Evolutionary conservation across 495 filamentous ascomycete species (phyloP), one percentile per base, ranked within the genome.

Genomic region (Terfezia boudieri): DNA sequence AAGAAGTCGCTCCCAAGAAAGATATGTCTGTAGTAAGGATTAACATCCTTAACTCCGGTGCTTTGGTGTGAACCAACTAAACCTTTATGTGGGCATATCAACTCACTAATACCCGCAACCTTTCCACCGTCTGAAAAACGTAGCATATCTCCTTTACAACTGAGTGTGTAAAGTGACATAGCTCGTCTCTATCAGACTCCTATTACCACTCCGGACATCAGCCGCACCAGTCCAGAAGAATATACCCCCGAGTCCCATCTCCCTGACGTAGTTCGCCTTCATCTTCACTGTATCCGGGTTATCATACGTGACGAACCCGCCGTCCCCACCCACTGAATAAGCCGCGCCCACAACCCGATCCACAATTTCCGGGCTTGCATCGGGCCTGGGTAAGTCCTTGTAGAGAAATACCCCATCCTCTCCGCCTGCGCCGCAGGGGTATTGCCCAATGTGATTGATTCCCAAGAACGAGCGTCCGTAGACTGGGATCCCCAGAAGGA

Each of bases 151-250:
- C 41, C 41, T 9, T 46, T 46, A 46, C 17, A 46, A 46, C 41
- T 46, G 41, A 8, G 12, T 71, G 60, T 86, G 83, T 52, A 86
- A 65, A 9, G 80, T 77, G 58, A 77, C 78, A 64, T 83, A 87
- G 23, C 82, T 82, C 3, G 82, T 76, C 49, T 81, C 76, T 50
- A 92, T 75, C 60, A 94, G 65, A 67, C 85, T 90, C 57, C 81
- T 70, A 38, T 75, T 69, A 49, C 74, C 69, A 51, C 68, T 77
- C 57, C 74, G 74, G 5, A 74, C 73, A 68, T 94, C 87, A 2
- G 77, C 82, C 20, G 82, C 82, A 14, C 84, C 86, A 53, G 83
- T 83, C 87, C 86, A 94, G 67, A 88, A 94, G 65, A 92, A 94
- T 37, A 94, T 67, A 0, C 87, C 87, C 14, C 81, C 87, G 0